phyloP scores from a whole-genome alignment of 148 eudicot genomes.

The Fallopia convolvulus region DNA sequence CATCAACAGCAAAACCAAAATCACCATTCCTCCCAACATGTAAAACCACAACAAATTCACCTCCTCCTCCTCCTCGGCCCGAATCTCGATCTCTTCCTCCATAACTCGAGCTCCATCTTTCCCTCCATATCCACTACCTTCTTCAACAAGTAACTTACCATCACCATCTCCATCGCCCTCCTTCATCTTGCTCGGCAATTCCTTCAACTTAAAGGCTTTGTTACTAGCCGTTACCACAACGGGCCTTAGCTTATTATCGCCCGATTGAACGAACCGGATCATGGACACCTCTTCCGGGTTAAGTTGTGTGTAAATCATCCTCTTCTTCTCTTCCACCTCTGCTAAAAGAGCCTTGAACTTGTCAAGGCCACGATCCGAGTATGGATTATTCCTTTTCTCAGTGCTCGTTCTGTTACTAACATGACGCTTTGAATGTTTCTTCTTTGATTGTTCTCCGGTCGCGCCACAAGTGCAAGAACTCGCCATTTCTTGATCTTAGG shows the following conservation, averaged over 20 bases:
- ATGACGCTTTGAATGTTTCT: slow-evolving; percentile 12
- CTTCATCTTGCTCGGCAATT: not conserved
- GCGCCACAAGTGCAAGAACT: slow-evolving; percentile 29
- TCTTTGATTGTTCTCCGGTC: slow-evolving; percentile 16
- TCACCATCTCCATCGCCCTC: not conserved
- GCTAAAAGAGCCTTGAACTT: slow-evolving; percentile 27
- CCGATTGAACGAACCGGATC: slow-evolving; percentile 17
- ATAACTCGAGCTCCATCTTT: not conserved
- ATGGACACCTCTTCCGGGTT: slow-evolving; percentile 8
- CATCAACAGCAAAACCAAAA: not conserved
- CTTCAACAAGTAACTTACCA: too few species aligned
- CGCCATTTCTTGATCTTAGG: slow-evolving; percentile 14
- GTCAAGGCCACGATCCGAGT: slow-evolving; percentile 29
- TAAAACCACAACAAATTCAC: not conserved
- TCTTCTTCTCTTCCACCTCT: slow-evolving; percentile 26
- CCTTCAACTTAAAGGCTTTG: not conserved
- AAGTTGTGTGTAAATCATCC: slow-evolving; percentile 7
- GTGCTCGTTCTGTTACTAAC: slow-evolving; percentile 13
- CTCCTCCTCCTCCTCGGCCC: not conserved
- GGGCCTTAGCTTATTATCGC: slow-evolving; percentile 24
- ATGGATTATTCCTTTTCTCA: slow-evolving; percentile 24
- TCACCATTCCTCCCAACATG: not conserved
- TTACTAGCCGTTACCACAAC: slow-evolving; percentile 17
- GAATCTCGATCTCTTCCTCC: not conserved
- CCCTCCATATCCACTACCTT: not conserved